Evolutionary conservation across 1,284 basidiomycete genomes (phyloP).

Genomic region (Rhizoctonia solani): DNA sequence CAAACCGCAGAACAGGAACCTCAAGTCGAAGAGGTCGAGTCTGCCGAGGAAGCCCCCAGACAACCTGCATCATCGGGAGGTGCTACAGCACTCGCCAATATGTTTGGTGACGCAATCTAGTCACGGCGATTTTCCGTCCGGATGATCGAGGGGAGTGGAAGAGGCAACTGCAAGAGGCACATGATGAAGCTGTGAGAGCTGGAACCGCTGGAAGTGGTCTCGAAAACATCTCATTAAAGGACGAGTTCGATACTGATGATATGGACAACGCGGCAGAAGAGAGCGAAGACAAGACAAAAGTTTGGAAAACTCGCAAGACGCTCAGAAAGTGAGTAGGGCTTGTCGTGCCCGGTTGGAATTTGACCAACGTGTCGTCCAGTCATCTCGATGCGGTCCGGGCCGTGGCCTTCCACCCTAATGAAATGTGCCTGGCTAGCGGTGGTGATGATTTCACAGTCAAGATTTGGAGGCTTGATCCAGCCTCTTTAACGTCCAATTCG

Average conservation of each 20-base stretch:
- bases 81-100: neutral
- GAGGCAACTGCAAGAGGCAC: slow-evolving; percentile 55
- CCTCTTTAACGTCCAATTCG: slow-evolving; percentile 69
- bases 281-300: slow-evolving; percentile 67
- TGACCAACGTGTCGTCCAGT: slow-evolving; percentile 51
- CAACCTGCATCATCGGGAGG: neutral
- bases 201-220: slow-evolving; percentile 3
- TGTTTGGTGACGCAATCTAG: slow-evolving; percentile 47
- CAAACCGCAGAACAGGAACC: slow-evolving; percentile 5
- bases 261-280: slow-evolving; percentile 53
- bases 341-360: slow-evolving; percentile 34
- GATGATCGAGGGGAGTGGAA: slow-evolving; percentile 84
- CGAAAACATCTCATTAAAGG: slow-evolving; percentile 46
- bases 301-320: slow-evolving; percentile 83
- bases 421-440: slow-evolving; percentile 83
- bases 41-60: too few relatives aligned
- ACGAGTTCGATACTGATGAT: slow-evolving; percentile 54
- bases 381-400: slow-evolving; percentile 93
- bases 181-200: slow-evolving; percentile 6
- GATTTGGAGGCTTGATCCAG: slow-evolving; percentile 86
- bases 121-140: slow-evolving; percentile 86
- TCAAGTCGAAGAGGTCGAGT: neutral
- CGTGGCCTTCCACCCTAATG: slow-evolving; percentile 83
- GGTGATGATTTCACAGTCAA: slow-evolving; percentile 97
- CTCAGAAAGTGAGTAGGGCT: slow-evolving; percentile 74